Evolutionary conservation across 208 protist genomes (phyloP).

Genomic region (Entamoeba histolytica): DNA sequence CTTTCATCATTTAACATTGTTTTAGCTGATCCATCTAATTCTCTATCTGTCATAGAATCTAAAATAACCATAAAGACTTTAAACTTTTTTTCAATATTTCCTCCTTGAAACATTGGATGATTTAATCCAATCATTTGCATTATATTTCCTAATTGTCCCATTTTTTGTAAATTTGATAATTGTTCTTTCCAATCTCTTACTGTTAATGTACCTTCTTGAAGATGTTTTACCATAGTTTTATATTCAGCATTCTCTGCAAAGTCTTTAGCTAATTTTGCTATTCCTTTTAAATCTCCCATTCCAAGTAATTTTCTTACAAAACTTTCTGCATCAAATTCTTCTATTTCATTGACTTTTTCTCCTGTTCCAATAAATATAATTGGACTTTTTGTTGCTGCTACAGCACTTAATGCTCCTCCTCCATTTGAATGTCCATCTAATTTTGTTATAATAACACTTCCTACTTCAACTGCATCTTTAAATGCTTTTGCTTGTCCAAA

Average conservation of each 20-base stretch:
- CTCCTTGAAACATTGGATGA: not conserved
- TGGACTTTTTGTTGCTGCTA: constrained; percentile 24
- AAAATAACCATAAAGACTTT: not conserved
- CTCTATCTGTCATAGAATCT: constrained; percentile 9
- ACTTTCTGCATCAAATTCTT: constrained; percentile 10
- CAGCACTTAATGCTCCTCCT: constrained; percentile 21
- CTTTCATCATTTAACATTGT: not conserved
- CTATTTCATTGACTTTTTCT: constrained; percentile 23
- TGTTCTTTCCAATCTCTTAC: constrained; percentile 16
- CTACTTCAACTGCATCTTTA: constrained; percentile 15
- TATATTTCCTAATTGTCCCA: constrained; percentile 5
- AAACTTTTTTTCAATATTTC: not conserved
- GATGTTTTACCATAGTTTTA: not conserved
- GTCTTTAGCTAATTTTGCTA: not conserved
- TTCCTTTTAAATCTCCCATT: constrained; percentile 14
- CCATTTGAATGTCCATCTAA: constrained; percentile 21
- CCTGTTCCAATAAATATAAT: constrained; percentile 30
- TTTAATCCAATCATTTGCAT: not conserved
- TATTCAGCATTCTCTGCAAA: not conserved
- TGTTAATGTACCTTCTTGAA: constrained; percentile 8
- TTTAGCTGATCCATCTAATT: not conserved
- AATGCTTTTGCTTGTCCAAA: constrained; percentile 21
- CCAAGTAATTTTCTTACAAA: constrained; percentile 22
- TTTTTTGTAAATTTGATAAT: not conserved
- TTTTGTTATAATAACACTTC: constrained; percentile 29